Evolutionary conservation across 257 asterid species (phyloP).

Genomic region (Solanum corneliomulleri): DNA sequence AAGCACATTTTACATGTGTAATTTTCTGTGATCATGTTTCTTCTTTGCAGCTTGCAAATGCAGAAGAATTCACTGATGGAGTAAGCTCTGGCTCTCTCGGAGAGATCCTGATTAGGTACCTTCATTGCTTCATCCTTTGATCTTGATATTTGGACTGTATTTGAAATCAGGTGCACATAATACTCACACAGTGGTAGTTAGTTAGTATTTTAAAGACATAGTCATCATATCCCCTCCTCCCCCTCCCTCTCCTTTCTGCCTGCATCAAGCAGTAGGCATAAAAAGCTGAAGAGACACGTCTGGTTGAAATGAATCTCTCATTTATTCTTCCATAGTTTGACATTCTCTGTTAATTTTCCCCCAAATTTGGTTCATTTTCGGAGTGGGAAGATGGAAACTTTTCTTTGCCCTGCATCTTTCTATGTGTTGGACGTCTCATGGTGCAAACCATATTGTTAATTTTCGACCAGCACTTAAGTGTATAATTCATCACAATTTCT

Average conservation of each 20-base stretch:
- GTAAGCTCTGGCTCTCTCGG: conserved; percentile 84
- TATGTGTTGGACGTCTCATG: not conserved
- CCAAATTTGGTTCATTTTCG: not conserved
- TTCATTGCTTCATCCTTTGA: not conserved
- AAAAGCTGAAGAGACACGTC: not conserved
- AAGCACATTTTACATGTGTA: no score
- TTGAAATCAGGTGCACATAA: not conserved
- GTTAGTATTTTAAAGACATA: not conserved
- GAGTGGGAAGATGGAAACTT: not conserved
- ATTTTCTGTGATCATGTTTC: not conserved
- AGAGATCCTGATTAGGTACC: conserved; percentile 70
- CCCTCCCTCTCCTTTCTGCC: not conserved
- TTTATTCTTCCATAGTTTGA: not conserved
- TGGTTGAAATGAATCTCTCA: not conserved
- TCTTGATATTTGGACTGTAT: not conserved
- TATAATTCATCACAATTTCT: not conserved
- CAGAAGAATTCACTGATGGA: conserved; percentile 88
- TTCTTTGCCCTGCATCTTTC: not conserved
- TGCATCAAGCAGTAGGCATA: not conserved
- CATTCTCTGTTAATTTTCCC: not conserved
- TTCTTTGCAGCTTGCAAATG: conserved; percentile 71
- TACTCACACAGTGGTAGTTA: not conserved
- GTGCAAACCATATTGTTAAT: not conserved
- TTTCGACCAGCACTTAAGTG: not conserved
- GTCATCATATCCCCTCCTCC: not conserved